Conservation (phyloP, 495 filamentous ascomycete genomes). For the Xylaria longipes region DNA sequence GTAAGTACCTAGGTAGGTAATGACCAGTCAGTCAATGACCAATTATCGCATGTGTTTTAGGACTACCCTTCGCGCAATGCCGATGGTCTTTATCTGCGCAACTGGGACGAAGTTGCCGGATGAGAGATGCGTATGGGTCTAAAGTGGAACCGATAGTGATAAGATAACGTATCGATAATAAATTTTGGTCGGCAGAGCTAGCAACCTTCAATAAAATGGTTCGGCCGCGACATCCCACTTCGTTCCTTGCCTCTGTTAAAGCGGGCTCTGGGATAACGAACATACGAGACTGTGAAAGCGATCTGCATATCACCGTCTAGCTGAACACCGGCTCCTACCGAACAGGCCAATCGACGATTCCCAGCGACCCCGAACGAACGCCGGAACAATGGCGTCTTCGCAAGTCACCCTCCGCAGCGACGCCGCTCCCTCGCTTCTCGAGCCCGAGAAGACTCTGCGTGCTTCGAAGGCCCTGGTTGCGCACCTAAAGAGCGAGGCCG, state of each 20-base stretch:
- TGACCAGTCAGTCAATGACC: not conserved
- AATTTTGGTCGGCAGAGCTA: constrained; percentile 28
- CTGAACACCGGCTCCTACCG: not conserved
- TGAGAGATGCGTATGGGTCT: not conserved
- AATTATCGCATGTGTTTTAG: not conserved
- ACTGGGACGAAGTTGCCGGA: not conserved
- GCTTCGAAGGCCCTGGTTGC: constrained; percentile 81
- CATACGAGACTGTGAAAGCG: not conserved
- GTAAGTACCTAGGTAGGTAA: too few species aligned
- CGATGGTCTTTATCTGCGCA: too few species aligned
- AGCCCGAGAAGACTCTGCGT: constrained; percentile 69
- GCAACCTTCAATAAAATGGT: constrained; percentile 9
- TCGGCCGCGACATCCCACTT: constrained; percentile 20
- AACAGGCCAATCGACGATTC: not conserved
- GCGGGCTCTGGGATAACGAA: not conserved
- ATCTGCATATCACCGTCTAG: not conserved
- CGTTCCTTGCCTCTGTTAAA: not conserved
- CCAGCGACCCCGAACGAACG: constrained; percentile 1
- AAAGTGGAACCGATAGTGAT: not conserved
- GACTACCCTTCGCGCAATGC: not conserved
- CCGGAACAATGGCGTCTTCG: constrained; percentile 34
- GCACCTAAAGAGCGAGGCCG: constrained; percentile 74
- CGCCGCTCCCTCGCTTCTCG: constrained; percentile 45
- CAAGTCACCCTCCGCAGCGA: constrained; percentile 41
- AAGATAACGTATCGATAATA: constrained; percentile 29